phyloP scores from a whole-genome alignment of 805 yeast species.

The Lachancea mirantina region DNA sequence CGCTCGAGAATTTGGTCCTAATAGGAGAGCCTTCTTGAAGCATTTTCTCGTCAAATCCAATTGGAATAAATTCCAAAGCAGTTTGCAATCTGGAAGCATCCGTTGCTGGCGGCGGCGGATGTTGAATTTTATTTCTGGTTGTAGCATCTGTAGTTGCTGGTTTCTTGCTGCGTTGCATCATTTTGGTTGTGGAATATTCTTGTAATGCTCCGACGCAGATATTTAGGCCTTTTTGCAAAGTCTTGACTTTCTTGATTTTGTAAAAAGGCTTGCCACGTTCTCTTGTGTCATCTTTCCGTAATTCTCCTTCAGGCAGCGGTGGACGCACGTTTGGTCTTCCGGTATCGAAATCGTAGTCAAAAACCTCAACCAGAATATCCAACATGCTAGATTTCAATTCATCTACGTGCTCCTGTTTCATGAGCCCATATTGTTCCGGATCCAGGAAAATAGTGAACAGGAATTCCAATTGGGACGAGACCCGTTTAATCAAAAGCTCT shows the following conservation, averaged over 20 bases:
- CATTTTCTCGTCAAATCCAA: slow-evolving; percentile 17
- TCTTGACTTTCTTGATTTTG: slow-evolving; percentile 1
- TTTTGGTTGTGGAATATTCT: background rate
- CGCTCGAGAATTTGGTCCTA: background rate
- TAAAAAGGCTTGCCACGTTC: slow-evolving; percentile 1
- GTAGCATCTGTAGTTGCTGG: too few relatives aligned
- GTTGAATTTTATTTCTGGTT: too few relatives aligned
- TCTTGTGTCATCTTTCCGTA: slow-evolving; percentile 5
- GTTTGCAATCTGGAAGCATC: slow-evolving; percentile 4
- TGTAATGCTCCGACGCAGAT: slow-evolving; percentile 12
- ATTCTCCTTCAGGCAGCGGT: slow-evolving; percentile 1
- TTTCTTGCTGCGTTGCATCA: too few relatives aligned
- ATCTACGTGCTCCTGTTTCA: slow-evolving; percentile 13
- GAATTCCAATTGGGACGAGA: slow-evolving; percentile 15
- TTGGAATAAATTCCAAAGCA: slow-evolving; percentile 17
- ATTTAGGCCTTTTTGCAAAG: slow-evolving; percentile 9
- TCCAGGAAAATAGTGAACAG: slow-evolving; percentile 17
- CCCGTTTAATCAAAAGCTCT: slow-evolving; percentile 17
- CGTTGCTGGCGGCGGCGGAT: background rate
- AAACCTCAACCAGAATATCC: slow-evolving; percentile 13
- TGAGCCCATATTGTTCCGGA: slow-evolving; percentile 15
- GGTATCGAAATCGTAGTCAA: slow-evolving; percentile 7
- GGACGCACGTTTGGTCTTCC: background rate
- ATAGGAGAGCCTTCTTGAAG: slow-evolving; percentile 7
- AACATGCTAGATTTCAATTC: slow-evolving; percentile 13